Percentiles rank a stretch among this genome's conserved stretches.
Conservation (phyloP, 73 alveolate species). For the Tetrahymena elliotti region DNA sequence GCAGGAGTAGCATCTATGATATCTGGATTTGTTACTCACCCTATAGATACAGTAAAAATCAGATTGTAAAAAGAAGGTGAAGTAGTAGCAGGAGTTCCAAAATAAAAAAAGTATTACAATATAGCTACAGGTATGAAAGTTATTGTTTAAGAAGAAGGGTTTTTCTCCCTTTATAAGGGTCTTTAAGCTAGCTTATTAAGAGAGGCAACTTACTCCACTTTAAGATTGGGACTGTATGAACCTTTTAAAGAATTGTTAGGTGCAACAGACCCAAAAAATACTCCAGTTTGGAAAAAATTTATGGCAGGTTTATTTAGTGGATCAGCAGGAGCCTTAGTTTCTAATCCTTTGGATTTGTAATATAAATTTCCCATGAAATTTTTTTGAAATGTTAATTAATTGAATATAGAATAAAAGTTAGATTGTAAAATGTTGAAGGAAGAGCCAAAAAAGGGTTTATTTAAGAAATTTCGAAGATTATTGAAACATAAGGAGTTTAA, state of each 20-base stretch:
- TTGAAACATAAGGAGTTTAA: conserved; percentile 41
- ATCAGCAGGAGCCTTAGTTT: conserved; percentile 62
- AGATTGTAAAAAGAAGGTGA: conserved; percentile 54
- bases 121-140: conserved; percentile 34
- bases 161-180: conserved; percentile 45
- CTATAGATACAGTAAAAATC: conserved; percentile 57
- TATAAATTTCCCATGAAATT: background rate
- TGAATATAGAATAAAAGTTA: conserved; percentile 36
- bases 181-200: conserved; percentile 44
- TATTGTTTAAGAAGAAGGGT: conserved; percentile 39
- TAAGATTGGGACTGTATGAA: conserved; percentile 58
- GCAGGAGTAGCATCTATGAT: conserved; percentile 59
- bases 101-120: conserved; percentile 25
- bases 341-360: conserved; percentile 73
- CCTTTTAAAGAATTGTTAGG: conserved; percentile 52
- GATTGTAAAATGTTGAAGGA: conserved; percentile 66
- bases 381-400: background rate
- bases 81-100: conserved; percentile 34
- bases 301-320: conserved; percentile 73
- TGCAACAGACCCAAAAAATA: conserved; percentile 55
- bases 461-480: conserved; percentile 8
- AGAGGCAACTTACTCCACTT: conserved; percentile 46
- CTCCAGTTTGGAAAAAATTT: conserved; percentile 55
- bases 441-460: conserved; percentile 4
- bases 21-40: conserved; percentile 60